These are phyloP conservation scores for Kwoniella europaea DNA, from an alignment of 768 basidiomycete species.

Conservation along the genomic window DNA sequence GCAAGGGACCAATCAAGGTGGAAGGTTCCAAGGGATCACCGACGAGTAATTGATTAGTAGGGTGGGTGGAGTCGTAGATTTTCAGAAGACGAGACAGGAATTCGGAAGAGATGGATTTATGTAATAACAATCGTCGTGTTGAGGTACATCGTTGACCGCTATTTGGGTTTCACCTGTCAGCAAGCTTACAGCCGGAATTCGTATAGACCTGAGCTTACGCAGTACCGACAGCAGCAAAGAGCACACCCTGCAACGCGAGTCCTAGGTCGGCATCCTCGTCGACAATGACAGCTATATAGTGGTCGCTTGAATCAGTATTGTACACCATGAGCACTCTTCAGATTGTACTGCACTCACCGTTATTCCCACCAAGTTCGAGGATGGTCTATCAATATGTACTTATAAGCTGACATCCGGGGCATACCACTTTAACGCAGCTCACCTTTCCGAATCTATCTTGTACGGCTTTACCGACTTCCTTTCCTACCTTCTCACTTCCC, in stretches of 20 bases:
- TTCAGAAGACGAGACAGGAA: conserved; percentile 77
- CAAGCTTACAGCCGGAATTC: neutral
- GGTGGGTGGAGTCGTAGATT: conserved; percentile 69
- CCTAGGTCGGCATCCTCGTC: conserved; percentile 91
- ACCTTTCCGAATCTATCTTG: conserved; percentile 87
- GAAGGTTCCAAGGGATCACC: conserved; percentile 80
- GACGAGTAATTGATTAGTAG: conserved; percentile 59
- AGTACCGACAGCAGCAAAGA: conserved; percentile 91
- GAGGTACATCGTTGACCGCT: conserved; percentile 73
- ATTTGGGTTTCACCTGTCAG: no score
- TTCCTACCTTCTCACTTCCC: conserved; percentile 85
- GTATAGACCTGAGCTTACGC: conserved; percentile 52
- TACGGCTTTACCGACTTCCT: conserved; percentile 83
- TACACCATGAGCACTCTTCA: no score
- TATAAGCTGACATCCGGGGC: no score
- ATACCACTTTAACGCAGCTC: no score
- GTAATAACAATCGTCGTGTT: conserved; percentile 86
- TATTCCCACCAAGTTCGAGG: conserved; percentile 93
- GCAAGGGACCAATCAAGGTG: conserved; percentile 86
- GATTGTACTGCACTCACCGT: conserved; percentile 68
- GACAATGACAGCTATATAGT: conserved; percentile 75
- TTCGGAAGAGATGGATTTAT: conserved; percentile 73
- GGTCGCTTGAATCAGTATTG: neutral
- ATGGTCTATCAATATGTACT: conserved; percentile 60
- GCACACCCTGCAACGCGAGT: conserved; percentile 85